Evolutionary conservation across 2,329 filamentous ascomycete species (phyloP).

Genomic region (Ceratocystis eucalypticola): DNA sequence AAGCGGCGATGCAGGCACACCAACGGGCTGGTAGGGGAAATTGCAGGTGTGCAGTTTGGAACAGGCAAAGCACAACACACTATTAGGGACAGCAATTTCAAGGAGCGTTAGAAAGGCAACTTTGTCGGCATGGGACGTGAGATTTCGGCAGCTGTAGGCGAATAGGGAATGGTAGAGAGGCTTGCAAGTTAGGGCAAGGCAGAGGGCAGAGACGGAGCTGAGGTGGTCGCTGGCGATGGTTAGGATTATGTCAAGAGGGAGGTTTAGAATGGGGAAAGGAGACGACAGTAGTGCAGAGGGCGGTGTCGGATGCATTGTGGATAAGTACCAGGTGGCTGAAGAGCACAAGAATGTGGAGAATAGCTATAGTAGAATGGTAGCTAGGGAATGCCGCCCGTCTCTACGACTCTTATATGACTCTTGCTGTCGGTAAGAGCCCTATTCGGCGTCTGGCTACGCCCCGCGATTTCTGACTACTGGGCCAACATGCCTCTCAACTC

Average conservation of each 20-base stretch:
- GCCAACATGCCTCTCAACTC: background rate
- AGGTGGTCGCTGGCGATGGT: conserved; percentile 8
- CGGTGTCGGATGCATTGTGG: background rate
- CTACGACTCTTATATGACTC: background rate
- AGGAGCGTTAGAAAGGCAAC: conserved; percentile 9
- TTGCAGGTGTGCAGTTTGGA: conserved; percentile 8
- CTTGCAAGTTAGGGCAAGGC: conserved; percentile 10
- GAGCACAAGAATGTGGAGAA: background rate
- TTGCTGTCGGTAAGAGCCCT: background rate
- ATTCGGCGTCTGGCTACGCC: background rate
- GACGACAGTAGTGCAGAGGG: background rate
- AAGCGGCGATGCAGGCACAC: conserved; percentile 12
- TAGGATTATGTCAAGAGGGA: conserved; percentile 15
- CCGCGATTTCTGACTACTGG: background rate
- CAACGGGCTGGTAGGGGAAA: background rate
- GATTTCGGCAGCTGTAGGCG: background rate
- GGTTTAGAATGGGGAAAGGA: conserved; percentile 10
- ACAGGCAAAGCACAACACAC: conserved; percentile 12
- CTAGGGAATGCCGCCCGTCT: background rate
- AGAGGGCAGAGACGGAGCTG: background rate
- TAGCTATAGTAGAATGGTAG: background rate
- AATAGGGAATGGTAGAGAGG: conserved; percentile 6
- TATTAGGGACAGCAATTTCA: background rate
- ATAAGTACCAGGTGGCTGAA: background rate
- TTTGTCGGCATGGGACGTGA: conserved; percentile 3